Conservation (phyloP, 495 filamentous ascomycete genomes). For the Rostrohypoxylon terebratum region DNA sequence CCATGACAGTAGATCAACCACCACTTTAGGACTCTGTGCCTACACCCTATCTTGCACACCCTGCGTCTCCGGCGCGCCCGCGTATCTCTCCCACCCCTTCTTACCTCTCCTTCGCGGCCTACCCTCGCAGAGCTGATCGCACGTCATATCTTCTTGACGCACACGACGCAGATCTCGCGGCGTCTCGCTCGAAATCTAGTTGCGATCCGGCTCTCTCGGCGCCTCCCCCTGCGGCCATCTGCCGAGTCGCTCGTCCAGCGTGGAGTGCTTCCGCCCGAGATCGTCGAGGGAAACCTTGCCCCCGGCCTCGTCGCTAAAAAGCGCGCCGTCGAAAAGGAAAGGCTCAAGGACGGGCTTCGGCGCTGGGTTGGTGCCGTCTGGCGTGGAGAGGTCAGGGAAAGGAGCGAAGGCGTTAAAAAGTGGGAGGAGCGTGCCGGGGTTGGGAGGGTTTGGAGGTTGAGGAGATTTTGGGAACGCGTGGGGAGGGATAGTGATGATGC, state of each 20-base stretch:
- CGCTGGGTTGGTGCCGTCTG: slow-evolving; percentile 63
- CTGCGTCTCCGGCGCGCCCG: slow-evolving; percentile 66
- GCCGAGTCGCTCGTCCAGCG: slow-evolving; percentile 59
- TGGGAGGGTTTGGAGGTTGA: slow-evolving; percentile 63
- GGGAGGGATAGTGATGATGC: slow-evolving; percentile 42
- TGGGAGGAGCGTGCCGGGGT: slow-evolving; percentile 59
- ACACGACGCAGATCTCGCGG: slow-evolving; percentile 65
- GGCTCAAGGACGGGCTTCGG: slow-evolving; percentile 65
- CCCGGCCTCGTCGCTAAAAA: slow-evolving; percentile 59
- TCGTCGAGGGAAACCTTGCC: slow-evolving; percentile 52
- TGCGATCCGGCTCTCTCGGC: slow-evolving; percentile 61
- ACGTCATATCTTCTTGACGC: slow-evolving; percentile 70
- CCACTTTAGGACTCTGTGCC: slow-evolving; percentile 64
- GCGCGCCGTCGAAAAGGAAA: slow-evolving; percentile 64
- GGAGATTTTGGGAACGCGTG: slow-evolving; percentile 65
- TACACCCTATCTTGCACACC: slow-evolving; percentile 66
- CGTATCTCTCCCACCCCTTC: slow-evolving; percentile 57
- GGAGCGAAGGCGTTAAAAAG: slow-evolving; percentile 53
- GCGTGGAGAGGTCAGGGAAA: slow-evolving; percentile 55
- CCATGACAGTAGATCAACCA: slow-evolving; percentile 61
- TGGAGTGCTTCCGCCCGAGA: slow-evolving; percentile 60
- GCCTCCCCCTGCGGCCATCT: slow-evolving; percentile 57
- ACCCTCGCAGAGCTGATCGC: slow-evolving; percentile 63
- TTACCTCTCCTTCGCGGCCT: slow-evolving; percentile 64
- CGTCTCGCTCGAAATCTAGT: slow-evolving; percentile 63